Evolutionary conservation across 2,329 filamentous ascomycete genomes (phyloP).

Genomic region (Teratosphaeria nubilosa): DNA sequence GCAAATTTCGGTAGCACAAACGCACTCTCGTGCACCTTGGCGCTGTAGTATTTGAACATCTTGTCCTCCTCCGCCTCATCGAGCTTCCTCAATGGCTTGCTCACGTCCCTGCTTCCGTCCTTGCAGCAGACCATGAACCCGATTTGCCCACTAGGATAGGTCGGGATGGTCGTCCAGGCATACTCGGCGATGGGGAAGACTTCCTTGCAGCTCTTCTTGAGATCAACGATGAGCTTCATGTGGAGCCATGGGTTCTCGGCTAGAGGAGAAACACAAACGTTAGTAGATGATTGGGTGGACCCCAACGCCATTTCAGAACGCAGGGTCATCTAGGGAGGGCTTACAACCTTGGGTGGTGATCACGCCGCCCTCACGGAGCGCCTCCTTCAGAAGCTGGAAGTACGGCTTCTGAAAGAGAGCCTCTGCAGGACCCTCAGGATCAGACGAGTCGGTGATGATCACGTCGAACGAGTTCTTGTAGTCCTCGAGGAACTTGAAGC

Average conservation of each 20-base stretch:
- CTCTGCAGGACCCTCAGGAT: conserved; percentile 94
- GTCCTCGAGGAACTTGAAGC: conserved; percentile 96
- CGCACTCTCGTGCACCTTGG: conserved; percentile 88
- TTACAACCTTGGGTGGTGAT: conserved; percentile 99
- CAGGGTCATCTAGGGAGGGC: conserved; percentile 49
- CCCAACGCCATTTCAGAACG: not conserved
- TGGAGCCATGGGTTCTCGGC: conserved; percentile 99
- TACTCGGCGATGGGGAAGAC: conserved; percentile 98
- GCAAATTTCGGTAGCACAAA: conserved; percentile 94
- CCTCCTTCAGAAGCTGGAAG: conserved; percentile 85
- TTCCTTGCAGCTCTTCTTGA: conserved; percentile 93
- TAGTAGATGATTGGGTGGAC: conserved; percentile 8
- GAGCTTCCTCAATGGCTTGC: conserved; percentile 74
- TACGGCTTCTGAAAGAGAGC: conserved; percentile 97
- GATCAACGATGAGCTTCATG: conserved; percentile 80
- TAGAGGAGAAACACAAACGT: conserved; percentile 31
- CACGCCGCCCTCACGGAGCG: conserved; percentile 88
- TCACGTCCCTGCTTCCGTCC: conserved; percentile 74
- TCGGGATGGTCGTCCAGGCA: conserved; percentile 97
- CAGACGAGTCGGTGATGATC: conserved; percentile 98
- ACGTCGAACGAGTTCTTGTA: conserved; percentile 98
- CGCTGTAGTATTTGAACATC: conserved; percentile 93
- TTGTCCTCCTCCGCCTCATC: conserved; percentile 80
- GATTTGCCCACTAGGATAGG: conserved; percentile 97
- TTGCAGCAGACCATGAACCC: conserved; percentile 99